phyloP scores from a whole-genome alignment of 2,329 filamentous ascomycete species.

The Incumbomyces lentus region DNA sequence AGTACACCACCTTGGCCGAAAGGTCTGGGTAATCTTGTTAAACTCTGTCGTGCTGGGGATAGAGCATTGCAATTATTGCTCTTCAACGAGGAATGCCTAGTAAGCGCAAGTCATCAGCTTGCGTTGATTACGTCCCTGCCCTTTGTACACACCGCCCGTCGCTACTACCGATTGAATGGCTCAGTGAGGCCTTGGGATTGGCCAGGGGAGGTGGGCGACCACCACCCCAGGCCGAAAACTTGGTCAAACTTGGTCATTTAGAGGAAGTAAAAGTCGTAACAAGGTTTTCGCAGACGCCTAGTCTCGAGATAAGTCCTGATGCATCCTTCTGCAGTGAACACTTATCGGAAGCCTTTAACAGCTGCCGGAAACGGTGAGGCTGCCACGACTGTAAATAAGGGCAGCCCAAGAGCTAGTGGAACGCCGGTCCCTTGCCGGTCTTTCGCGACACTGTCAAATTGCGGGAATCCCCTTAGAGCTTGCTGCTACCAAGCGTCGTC shows the following conservation, averaged over 20 bases:
- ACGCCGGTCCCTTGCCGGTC: no score
- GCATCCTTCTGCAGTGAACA: constrained; percentile 36
- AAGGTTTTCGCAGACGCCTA: constrained; percentile 28
- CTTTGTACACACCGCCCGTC: constrained; percentile 36
- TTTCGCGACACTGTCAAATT: no score
- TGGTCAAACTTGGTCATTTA: constrained; percentile 29
- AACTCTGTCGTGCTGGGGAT: constrained; percentile 34
- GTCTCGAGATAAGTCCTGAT: constrained; percentile 37
- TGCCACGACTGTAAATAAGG: no score
- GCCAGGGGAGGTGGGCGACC: constrained; percentile 19
- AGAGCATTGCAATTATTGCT: constrained; percentile 39
- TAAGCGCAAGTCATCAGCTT: constrained; percentile 38
- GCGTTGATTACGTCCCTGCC: constrained; percentile 37
- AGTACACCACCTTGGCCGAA: constrained; percentile 33
- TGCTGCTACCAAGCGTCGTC: no score
- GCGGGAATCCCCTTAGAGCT: no score
- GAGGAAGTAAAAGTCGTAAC: constrained; percentile 37
- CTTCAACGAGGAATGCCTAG: constrained; percentile 37
- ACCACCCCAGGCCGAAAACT: constrained; percentile 25
- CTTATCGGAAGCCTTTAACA: constrained; percentile 31
- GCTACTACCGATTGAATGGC: constrained; percentile 39
- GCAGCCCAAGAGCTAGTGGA: no score
- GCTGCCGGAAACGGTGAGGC: constrained; percentile 10
- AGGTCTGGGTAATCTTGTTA: constrained; percentile 37
- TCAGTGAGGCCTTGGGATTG: constrained; percentile 36